phyloP scores from a whole-genome alignment of 352 stramenopile genomes.

The Peronospora farinosa region DNA sequence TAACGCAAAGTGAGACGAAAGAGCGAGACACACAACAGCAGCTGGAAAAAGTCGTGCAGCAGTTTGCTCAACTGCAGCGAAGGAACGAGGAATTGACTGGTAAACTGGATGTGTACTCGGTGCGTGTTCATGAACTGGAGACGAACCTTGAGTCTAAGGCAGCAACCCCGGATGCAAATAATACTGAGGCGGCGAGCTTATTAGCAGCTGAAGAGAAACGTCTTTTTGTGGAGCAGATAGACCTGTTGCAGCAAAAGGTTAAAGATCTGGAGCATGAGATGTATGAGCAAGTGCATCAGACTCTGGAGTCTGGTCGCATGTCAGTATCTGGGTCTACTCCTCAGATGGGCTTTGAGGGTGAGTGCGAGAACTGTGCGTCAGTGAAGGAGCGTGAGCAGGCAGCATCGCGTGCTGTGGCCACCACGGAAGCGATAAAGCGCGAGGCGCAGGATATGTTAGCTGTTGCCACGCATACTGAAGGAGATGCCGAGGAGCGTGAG shows the following conservation, averaged over 20 bases:
- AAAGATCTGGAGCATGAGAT: slow-evolving; percentile 50
- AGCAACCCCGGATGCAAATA: slow-evolving; percentile 3
- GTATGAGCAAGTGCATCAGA: slow-evolving; percentile 41
- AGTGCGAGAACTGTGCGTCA: slow-evolving; percentile 22
- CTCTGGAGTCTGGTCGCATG: slow-evolving; percentile 28
- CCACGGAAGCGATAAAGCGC: slow-evolving; percentile 48
- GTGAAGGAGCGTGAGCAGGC: slow-evolving; percentile 36
- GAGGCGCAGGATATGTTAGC: slow-evolving; percentile 50
- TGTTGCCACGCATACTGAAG: slow-evolving; percentile 18
- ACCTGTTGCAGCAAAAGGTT: slow-evolving; percentile 45
- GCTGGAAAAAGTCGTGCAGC: slow-evolving; percentile 27
- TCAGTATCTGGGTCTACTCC: slow-evolving; percentile 22
- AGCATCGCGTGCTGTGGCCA: slow-evolving; percentile 38
- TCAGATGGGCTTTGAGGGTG: slow-evolving; percentile 12
- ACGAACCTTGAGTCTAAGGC: slow-evolving; percentile 16
- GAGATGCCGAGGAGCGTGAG: slow-evolving; percentile 26
- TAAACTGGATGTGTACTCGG: slow-evolving; percentile 27
- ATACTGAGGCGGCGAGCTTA: slow-evolving; percentile 6
- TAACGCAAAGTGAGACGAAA: slow-evolving; percentile 30
- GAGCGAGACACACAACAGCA: slow-evolving; percentile 33
- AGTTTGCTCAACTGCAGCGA: slow-evolving; percentile 23
- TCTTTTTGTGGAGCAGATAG: slow-evolving; percentile 50
- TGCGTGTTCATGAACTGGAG: slow-evolving; percentile 33
- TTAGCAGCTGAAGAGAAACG: slow-evolving; percentile 47
- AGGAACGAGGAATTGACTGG: slow-evolving; percentile 25